Evolutionary conservation across 768 basidiomycete genomes (phyloP), one percentile per base, ranked within the genome.

Genomic region (Amylocystis lapponica): DNA sequence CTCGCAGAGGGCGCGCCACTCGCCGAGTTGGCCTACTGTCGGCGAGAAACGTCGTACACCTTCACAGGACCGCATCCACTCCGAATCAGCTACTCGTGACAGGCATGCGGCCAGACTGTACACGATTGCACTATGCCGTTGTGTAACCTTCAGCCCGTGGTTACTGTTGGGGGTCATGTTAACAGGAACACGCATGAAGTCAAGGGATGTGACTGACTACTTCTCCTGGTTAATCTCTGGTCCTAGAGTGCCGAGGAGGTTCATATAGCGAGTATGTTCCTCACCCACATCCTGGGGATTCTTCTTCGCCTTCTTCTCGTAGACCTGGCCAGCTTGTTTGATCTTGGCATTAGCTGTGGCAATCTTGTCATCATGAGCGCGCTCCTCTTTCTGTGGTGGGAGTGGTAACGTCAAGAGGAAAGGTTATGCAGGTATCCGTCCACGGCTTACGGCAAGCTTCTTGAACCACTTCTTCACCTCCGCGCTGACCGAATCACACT

Each of bases 401-500:
- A 39, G 19, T 23, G 4, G 17, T 26, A 27, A 38, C 16, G 22
- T 37, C 12, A 37, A 22, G 22, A 19, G 5, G 9, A 10, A n/a
- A n/a, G 16, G 13, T 8, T 4, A 30, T 27, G 29, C 3, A 41
- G n/a, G 19, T 12, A 36, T 36, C 17, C 35, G 9, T 8, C 20
- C 20, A 13, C 38, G 12, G 64, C 83, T 52, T 54, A 89, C 86
- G 37, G 79, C 73, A 27, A 89, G 72, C 61, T 81, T 87, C 76
- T 85, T 88, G 70, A 89, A 81, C 86, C 86, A 89, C 55, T 85
- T 90, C 69, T 80, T 83, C 31, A 87, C 78, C 49, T 88, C 86
- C 23, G 67, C 61, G 49, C 76, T 79, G 38, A 87, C 66, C 17
- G 44, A 55, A 48, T 81, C 78, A 46, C 79, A 86, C 50, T 90